Evolutionary conservation across 768 basidiomycete genomes (phyloP).

Genomic region (Tylopilus plumbeoviolaceoides): DNA sequence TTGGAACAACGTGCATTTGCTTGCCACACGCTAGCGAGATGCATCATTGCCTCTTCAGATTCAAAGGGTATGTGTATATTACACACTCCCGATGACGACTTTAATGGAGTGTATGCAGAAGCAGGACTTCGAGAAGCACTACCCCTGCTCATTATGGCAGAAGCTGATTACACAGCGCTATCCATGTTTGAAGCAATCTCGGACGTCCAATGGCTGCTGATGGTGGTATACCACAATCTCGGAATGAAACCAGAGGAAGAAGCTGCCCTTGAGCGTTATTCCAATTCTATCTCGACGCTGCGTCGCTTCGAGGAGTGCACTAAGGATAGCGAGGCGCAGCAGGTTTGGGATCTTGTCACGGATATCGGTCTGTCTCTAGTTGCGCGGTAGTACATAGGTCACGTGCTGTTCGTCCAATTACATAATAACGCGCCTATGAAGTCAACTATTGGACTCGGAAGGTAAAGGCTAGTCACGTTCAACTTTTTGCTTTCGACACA

Average conservation of each 20-base stretch:
- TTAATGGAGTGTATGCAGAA: constrained; percentile 21
- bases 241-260: constrained; percentile 53
- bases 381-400: constrained; percentile 23
- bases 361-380: constrained; percentile 57
- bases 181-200: constrained; percentile 55
- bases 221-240: constrained; percentile 70
- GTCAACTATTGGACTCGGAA: not conserved
- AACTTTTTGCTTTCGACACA: not conserved
- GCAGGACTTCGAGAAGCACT: constrained; percentile 52
- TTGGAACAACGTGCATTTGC: constrained; percentile 73
- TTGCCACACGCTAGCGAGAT: constrained; percentile 70
- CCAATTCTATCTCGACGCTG: constrained; percentile 39
- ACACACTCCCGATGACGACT: not conserved
- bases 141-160: constrained; percentile 57
- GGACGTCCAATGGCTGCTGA: constrained; percentile 70
- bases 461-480: not conserved
- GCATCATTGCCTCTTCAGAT: constrained; percentile 59
- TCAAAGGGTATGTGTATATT: constrained; percentile 37
- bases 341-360: constrained; percentile 55
- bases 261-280: constrained; percentile 46
- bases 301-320: constrained; percentile 40
- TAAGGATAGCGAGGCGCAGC: constrained; percentile 49
- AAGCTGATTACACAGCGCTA: constrained; percentile 58
- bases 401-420: constrained; percentile 24
- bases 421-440: constrained; percentile 13